Base-by-base conservation (phyloP, 2,329 filamentous ascomycete species). In the Colletotrichum australisinense region DNA sequence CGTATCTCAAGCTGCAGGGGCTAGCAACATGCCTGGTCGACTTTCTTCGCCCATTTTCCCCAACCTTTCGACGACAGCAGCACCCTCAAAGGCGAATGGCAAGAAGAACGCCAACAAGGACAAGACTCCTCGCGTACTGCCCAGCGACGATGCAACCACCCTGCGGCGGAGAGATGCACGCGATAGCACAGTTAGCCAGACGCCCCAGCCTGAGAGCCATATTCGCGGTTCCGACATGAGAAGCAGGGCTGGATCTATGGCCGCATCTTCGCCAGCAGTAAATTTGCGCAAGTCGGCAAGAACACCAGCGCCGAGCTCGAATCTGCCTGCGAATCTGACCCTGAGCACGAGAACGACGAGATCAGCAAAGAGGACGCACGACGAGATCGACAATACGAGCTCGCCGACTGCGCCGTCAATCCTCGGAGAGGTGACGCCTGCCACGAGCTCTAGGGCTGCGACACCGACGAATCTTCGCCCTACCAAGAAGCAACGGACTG, bases 401-500 rank as follows among this genome's bases (percentile, higher is more conserved):
- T 91, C 90, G 59, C 89, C 90, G 2, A 86, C 86, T 19, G 81
- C 86, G 19, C 83, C 86, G 65, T 86, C 85, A 58, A 87, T 88
- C 76, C 83, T 85, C 67, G 83, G 83, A n/a, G 86, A 88, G 57
- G 79, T 82, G 78, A 80, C 86, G 82, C 80, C 86, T 80, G 74
- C 85, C 78, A 82, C 85, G 59, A 86, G 84, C 76, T 92, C 91
- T 38, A 89, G 91, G 76, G 89, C 90, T 69, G 89, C 86, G 68
- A 93, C 91, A 38, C 91, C 91, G 7, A 85, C 83, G 67, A 84
- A 87, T 56, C 84, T 87, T 67, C 88, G 88, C 53, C 86, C 89
- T 38, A 82, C 85, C 73, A 92, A 92, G 86, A 92, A 89, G 81
- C 84, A 86, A 63, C 89, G 90, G 79, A 88, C 87, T 66, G 91